Evolutionary conservation across 148 eudicot genomes (phyloP).

Genomic region (Cornus florida): DNA sequence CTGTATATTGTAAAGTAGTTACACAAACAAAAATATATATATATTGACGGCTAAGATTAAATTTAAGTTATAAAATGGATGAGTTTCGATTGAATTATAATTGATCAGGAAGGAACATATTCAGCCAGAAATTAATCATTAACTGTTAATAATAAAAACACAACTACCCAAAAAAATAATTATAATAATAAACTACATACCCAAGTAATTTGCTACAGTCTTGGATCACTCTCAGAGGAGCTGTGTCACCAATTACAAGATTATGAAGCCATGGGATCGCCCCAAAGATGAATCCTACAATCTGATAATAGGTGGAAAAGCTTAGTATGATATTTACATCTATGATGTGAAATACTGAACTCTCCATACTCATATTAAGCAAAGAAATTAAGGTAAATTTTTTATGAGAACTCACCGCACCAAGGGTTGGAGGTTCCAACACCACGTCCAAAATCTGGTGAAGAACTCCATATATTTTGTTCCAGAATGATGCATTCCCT

Average conservation of each 20-base stretch:
- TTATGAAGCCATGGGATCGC: conserved; percentile 56
- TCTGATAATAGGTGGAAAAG: conserved; percentile 27
- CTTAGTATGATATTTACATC: not conserved
- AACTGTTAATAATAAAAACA: too few relatives aligned
- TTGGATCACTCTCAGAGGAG: conserved; percentile 81
- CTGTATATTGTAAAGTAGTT: too few relatives aligned
- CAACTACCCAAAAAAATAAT: not conserved
- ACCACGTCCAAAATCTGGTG: conserved; percentile 60
- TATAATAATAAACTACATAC: conserved; percentile 30
- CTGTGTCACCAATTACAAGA: conserved; percentile 65
- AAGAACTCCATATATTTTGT: conserved; percentile 27
- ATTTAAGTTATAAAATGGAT: too few relatives aligned
- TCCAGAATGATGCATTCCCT: conserved; percentile 20
- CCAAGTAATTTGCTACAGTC: conserved; percentile 71
- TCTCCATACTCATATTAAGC: not conserved
- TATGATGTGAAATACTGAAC: not conserved
- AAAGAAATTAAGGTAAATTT: not conserved
- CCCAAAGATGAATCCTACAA: conserved; percentile 66
- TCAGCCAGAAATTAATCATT: not conserved
- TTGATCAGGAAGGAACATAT: too few relatives aligned
- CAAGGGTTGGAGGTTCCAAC: conserved; percentile 78
- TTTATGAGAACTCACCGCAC: conserved; percentile 56
- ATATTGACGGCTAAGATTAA: too few relatives aligned
- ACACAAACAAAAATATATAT: too few relatives aligned
- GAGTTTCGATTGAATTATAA: not conserved